Evolutionary conservation across 225 moss, liverwort and hornwort species (phyloP), one percentile per base, ranked within the genome.

Genomic region (Pseudisothecium myosuroides): DNA sequence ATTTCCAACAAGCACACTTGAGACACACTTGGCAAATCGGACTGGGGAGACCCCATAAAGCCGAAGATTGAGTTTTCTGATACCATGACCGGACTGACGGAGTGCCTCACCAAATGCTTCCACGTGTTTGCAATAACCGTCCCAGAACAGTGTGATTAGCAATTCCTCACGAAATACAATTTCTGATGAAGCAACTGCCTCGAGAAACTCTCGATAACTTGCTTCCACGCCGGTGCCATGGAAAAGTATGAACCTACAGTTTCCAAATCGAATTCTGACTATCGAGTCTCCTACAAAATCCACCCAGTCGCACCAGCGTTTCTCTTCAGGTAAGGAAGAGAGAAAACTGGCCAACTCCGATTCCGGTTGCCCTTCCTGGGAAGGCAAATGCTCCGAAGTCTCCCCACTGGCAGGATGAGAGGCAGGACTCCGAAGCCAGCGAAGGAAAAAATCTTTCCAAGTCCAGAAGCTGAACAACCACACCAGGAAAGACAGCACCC

Each of bases 121-220:
- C 20, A 39, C 7, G 1, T 39, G 56, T 31, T 84, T 19, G 52
- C 5, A 22, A 54, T 16, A 47, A 20, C 10, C 3, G 0, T 23
- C 7, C 6, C 5, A 4, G 0, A 0, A 0, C 0, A 14, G 2
- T 1, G 0, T 0, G 2, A 8, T 1, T 2, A 0, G 0, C 27
- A 86, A 1, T 5, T 0, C 0, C 19, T 5, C 1, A 54, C 1
- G 0, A 6, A 22, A 56, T 14, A 17, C 11, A 12, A 56, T 31
- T 55, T 72, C 16, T 10, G 84, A 88, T 7, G 84, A 88, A n/a
- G 73, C 72, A 56, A 80, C 18, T 56, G 47, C 45, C 26, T 61
- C 47, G 6, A 90, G 14, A 87, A 87, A 64, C 45, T 88, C 87
- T 15, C 10, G 0, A 88, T 87, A 24, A 55, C 31, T 1, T 5